These are phyloP conservation scores for Solanum corneliomulleri DNA, from an alignment of 257 asterid species.

Conservation along the genomic window DNA sequence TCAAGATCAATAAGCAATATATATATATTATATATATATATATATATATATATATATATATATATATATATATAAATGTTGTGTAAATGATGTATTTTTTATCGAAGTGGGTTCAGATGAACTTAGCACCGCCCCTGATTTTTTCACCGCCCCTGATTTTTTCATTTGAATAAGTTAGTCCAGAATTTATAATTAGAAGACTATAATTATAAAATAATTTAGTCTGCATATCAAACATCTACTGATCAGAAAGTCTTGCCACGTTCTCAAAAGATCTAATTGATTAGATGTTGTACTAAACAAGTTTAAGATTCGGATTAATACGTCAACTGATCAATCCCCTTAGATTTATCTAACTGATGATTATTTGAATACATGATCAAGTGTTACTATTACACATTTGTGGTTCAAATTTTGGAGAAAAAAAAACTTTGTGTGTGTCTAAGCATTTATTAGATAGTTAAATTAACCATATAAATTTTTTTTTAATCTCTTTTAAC, in stretches of 20 bases:
- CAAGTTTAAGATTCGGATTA: too few relatives aligned
- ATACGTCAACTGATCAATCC: too few relatives aligned
- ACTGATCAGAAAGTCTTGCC: background rate
- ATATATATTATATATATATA: too few relatives aligned
- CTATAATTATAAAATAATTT: too few relatives aligned
- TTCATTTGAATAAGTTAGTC: background rate
- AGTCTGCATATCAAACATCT: background rate
- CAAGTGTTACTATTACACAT: background rate
- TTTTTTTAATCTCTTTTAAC: background rate
- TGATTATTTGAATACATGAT: background rate
- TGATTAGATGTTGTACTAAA: too few relatives aligned
- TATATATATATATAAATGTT: too few relatives aligned
- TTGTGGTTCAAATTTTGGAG: background rate
- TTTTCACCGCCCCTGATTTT: too few relatives aligned
- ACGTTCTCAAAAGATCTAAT: background rate
- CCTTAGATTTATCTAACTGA: too few relatives aligned
- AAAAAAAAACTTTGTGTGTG: background rate
- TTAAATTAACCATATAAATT: background rate
- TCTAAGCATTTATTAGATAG: background rate
- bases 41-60: too few relatives aligned
- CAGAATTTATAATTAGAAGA: too few relatives aligned
- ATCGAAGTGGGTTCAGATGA: background rate
- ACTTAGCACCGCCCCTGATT: background rate
- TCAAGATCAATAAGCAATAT: background rate
- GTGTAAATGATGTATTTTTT: too few relatives aligned